phyloP scores from a whole-genome alignment of 1,139 yeast genomes.

The Suhomyces bokatorum region DNA sequence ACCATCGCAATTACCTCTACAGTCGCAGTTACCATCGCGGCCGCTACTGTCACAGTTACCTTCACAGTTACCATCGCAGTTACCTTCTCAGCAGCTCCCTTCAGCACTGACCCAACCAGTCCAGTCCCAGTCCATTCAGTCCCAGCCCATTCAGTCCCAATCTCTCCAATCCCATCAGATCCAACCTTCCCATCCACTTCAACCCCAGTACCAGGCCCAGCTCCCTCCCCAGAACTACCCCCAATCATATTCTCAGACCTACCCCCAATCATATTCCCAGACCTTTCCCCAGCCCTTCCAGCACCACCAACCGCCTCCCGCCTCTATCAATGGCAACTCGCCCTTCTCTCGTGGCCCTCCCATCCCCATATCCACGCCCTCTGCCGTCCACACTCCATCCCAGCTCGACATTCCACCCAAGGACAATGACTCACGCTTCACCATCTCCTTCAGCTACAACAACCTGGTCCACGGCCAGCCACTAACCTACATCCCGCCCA shows the following conservation, averaged over 20 bases:
- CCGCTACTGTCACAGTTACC: too few species aligned
- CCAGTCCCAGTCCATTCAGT: too few species aligned
- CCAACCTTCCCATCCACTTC: too few species aligned
- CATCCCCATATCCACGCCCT: not conserved
- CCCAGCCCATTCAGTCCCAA: not conserved
- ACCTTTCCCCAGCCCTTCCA: not conserved
- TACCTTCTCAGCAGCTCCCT: too few species aligned
- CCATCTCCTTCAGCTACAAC: slow-evolving; percentile 4
- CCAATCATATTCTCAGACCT: not conserved
- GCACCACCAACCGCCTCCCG: not conserved
- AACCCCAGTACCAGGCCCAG: too few species aligned
- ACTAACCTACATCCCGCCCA: slow-evolving; percentile 3
- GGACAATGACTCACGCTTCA: slow-evolving; percentile 2
- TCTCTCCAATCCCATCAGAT: not conserved
- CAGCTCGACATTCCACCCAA: not conserved
- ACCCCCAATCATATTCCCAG: not conserved
- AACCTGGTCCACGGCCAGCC: slow-evolving; percentile 3
- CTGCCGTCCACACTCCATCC: not conserved
- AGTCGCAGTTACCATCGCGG: too few species aligned
- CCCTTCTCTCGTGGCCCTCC: not conserved
- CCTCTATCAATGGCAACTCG: too few species aligned
- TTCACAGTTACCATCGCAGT: too few species aligned
- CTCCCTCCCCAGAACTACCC: too few species aligned
- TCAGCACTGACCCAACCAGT: too few species aligned
- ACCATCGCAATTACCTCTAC: too few species aligned